Evolutionary conservation across 805 yeast species (phyloP).

Genomic region (Kazachstania bromeliacearum): DNA sequence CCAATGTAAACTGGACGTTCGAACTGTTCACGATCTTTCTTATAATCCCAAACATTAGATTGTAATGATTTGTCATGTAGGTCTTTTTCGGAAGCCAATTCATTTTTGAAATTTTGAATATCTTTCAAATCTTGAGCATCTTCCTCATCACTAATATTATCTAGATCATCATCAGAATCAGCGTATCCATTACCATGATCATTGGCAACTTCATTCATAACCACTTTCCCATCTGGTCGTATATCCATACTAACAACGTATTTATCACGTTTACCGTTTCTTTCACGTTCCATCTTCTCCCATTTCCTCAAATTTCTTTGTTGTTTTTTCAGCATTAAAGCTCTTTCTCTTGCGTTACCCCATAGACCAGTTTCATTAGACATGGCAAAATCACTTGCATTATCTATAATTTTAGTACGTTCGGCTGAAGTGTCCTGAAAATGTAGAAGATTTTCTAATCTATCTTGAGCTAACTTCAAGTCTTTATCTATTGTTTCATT

Average conservation of each 20-base stretch:
- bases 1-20: conserved; percentile 40
- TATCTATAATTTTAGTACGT: conserved; percentile 85
- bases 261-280: conserved; percentile 61
- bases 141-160: conserved; percentile 32
- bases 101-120: conserved; percentile 20
- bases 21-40: conserved; percentile 46
- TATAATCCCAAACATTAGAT: conserved; percentile 50
- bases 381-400: conserved; percentile 67
- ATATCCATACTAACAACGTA: conserved; percentile 71
- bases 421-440: conserved; percentile 84
- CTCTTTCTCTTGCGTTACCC: conserved; percentile 79
- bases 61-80: conserved; percentile 19
- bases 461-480: conserved; percentile 56
- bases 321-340: conserved; percentile 76
- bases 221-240: conserved; percentile 66
- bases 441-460: conserved; percentile 62
- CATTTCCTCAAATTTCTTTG: conserved; percentile 62
- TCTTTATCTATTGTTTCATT: conserved; percentile 39
- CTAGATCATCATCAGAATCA: conserved; percentile 24
- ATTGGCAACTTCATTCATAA: conserved; percentile 41
- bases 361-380: conserved; percentile 56
- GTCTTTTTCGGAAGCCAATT: conserved; percentile 13
- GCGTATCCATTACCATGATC: conserved; percentile 17
- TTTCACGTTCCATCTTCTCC: conserved; percentile 46
- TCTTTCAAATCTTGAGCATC: conserved; percentile 27